These are phyloP conservation scores for Xylaria hypoxylon DNA, from an alignment of 2,329 filamentous ascomycete genomes.

Conservation along the genomic window DNA sequence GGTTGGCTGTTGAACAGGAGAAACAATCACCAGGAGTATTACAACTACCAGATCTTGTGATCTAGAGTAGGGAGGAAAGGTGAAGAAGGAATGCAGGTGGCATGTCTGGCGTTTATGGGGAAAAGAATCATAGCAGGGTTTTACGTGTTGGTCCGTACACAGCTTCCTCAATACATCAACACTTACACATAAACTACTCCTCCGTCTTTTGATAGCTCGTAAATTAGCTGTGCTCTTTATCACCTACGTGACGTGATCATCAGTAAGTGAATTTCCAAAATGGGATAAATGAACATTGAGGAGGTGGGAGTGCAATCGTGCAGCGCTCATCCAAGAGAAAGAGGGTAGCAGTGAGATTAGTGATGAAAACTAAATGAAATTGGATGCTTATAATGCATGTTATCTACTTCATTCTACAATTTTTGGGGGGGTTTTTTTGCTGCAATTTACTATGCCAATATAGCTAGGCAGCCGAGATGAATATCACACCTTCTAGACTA, in stretches of 20 bases:
- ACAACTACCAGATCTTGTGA: conserved; percentile 61
- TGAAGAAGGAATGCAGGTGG: neutral
- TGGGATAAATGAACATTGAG: no score
- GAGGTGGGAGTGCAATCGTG: no score
- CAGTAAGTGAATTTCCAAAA: neutral
- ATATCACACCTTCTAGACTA: no score
- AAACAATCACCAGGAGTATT: conserved; percentile 77
- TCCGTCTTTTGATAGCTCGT: neutral
- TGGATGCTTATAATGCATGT: no score
- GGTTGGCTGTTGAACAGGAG: conserved; percentile 78
- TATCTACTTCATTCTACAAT: no score
- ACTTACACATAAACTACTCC: neutral
- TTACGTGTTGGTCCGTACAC: conserved; percentile 11
- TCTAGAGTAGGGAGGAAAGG: neutral
- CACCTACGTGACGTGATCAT: neutral
- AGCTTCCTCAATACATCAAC: conserved; percentile 16
- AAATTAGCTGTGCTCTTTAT: neutral
- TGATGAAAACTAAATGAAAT: no score
- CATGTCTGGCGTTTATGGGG: conserved; percentile 5
- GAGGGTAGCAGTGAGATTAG: no score
- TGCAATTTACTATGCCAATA: no score
- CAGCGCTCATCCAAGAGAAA: no score
- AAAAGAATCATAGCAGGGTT: conserved; percentile 4
- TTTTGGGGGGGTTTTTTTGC: no score
- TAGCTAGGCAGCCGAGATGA: no score